phyloP scores from a whole-genome alignment of 1,139 yeast genomes.

The Taphrina populina region DNA sequence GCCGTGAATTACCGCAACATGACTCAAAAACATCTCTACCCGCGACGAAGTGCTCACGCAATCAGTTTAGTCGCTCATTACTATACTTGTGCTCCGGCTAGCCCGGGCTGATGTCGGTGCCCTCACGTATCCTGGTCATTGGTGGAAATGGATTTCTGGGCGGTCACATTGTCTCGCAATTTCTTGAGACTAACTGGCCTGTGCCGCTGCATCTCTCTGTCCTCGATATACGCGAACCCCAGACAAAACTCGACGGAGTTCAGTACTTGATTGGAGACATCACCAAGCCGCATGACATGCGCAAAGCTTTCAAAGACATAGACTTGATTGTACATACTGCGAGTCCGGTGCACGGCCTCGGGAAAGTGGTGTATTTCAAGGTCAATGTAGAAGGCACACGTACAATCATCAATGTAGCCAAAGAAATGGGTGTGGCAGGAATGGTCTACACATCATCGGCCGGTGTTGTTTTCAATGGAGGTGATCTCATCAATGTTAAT shows the following conservation, averaged over 20 bases:
- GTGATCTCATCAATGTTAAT: slow-evolving; percentile 83
- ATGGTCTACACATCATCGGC: slow-evolving; percentile 95
- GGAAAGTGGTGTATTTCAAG: slow-evolving; percentile 74
- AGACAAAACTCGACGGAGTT: slow-evolving; percentile 74
- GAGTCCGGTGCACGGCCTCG: slow-evolving; percentile 89
- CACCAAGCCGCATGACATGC: slow-evolving; percentile 69
- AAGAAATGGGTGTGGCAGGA: slow-evolving; percentile 56
- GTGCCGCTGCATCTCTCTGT: slow-evolving; percentile 56
- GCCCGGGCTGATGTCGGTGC: slow-evolving; percentile 3
- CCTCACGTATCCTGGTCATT: slow-evolving; percentile 17
- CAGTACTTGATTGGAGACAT: slow-evolving; percentile 77
- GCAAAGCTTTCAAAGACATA: slow-evolving; percentile 58
- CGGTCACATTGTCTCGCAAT: slow-evolving; percentile 82
- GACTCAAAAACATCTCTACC: too few relatives aligned
- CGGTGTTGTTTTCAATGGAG: slow-evolving; percentile 94
- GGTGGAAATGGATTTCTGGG: slow-evolving; percentile 72
- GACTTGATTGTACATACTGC: slow-evolving; percentile 91
- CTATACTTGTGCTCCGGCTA: too few relatives aligned
- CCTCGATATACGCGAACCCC: slow-evolving; percentile 65
- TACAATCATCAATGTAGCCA: slow-evolving; percentile 67
- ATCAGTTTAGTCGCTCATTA: too few relatives aligned
- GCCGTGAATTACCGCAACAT: neutral
- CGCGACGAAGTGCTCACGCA: too few relatives aligned
- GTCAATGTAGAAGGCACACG: slow-evolving; percentile 90
- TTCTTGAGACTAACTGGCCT: slow-evolving; percentile 65